phyloP scores from a whole-genome alignment of 2,329 filamentous ascomycete species.

The Lasiodiplodia sp. region DNA sequence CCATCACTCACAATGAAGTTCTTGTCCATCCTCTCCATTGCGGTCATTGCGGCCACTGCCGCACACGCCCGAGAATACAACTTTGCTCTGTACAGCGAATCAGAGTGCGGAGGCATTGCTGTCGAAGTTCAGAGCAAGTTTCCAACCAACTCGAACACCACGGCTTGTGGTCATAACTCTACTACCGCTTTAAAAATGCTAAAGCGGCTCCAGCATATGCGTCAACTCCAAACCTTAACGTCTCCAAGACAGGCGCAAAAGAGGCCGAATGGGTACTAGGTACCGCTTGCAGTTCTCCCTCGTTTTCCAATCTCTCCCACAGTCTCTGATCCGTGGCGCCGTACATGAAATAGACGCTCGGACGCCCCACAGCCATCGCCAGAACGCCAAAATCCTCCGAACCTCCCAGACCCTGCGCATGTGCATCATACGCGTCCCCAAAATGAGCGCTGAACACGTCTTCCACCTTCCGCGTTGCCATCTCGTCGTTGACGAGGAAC shows the following conservation, averaged over 20 bases:
- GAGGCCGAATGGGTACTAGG: constrained; percentile 66
- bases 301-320: constrained; percentile 57
- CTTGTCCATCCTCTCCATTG: no score
- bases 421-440: constrained; percentile 44
- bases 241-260: constrained; percentile 67
- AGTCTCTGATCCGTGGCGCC: constrained; percentile 60
- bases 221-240: constrained; percentile 60
- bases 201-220: constrained; percentile 61
- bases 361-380: constrained; percentile 57
- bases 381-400: constrained; percentile 68
- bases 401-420: constrained; percentile 53
- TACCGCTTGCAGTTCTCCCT: constrained; percentile 53
- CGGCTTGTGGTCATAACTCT: no score
- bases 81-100: no score
- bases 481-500: constrained; percentile 60
- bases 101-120: no score
- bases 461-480: constrained; percentile 53
- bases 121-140: no score
- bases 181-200: constrained; percentile 47
- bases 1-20: no score
- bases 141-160: no score
- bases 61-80: no score
- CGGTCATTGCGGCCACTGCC: no score
- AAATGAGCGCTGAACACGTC: constrained; percentile 58
- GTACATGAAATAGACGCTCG: constrained; percentile 64